Evolutionary conservation across 441 rosid species (phyloP), one percentile per base, ranked within the genome.

Genomic region (Mallotus repandus): DNA sequence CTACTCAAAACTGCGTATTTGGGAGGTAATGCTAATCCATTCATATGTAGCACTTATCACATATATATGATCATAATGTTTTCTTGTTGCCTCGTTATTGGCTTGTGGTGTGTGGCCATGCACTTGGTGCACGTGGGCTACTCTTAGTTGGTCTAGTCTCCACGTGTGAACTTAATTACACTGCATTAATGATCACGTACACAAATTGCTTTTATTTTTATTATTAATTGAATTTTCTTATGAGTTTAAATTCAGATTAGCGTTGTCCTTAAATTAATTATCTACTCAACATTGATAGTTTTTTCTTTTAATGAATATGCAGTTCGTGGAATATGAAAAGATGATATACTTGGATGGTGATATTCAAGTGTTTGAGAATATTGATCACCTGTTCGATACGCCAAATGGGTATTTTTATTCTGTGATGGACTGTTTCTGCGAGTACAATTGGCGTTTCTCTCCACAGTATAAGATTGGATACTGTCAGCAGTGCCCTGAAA

Each of bases 331-430:
- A 80, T 93, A 89, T 68, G 84, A 81, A 43, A 93, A 82, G 86
- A 86, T 93, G 95, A 79, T 93, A 74, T 91, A 93, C 74, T 76
- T 93, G 76, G 98, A 93, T 66, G 97, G 97, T 1, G 97, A 93
- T 57, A 88, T 93, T 18, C 98, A 93, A 87, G 97, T 93, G 45
- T 91, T 81, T 19, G 85, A 77, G 9, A 91, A 88, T 62, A 91
- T 90, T 4, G 95, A 93, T 69, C 88, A 88, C 68, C 86, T 91
- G 2, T 93, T 93, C 43, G 93, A 91, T 9, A 45, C 43, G 5
- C 80, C 83, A 2, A 67, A 70, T 7, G 95, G 97, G 29, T 79
- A 82, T 69, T 81, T 93, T 22, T 91, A 93, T 15, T 93, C 91
- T 0, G 97, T 86, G 8, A 91, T 81, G 87, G 92, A 93, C 73